Conservation (phyloP, 257 asterid species). For the Capsicum chinense region DNA sequence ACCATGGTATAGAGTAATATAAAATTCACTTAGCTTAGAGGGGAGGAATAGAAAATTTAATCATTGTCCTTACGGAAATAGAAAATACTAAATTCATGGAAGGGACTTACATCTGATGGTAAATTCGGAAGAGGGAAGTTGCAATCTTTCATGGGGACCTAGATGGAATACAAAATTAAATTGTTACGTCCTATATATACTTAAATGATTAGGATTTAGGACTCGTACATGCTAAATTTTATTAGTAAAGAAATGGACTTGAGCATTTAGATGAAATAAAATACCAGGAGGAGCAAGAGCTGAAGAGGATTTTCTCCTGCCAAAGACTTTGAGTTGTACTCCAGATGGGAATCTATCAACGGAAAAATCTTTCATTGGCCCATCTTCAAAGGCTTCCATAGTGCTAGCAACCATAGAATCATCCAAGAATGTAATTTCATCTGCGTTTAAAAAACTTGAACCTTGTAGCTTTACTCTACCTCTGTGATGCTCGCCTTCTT, state of each 20-base stretch:
- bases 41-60: background rate
- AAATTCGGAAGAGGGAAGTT: constrained; percentile 40
- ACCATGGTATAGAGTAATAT: background rate
- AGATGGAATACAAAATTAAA: background rate
- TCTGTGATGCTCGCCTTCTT: constrained; percentile 50
- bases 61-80: background rate
- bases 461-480: constrained; percentile 50
- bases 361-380: constrained; percentile 54
- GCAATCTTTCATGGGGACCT: constrained; percentile 46
- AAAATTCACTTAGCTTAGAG: constrained; percentile 3
- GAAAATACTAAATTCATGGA: constrained; percentile 9
- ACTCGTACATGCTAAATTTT: background rate
- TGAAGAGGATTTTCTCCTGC: constrained; percentile 50
- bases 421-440: constrained; percentile 52
- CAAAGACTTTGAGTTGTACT: constrained; percentile 54
- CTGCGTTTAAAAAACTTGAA: constrained; percentile 49
- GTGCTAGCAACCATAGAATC: constrained; percentile 51
- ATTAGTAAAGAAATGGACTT: background rate
- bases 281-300: constrained; percentile 40
- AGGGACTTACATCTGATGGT: constrained; percentile 46
- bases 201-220: background rate
- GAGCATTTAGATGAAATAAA: background rate
- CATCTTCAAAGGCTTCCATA: constrained; percentile 56
- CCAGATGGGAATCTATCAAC: constrained; percentile 58
- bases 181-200: background rate